A percentile compares a stretch with the other conserved stretches of the same genome.
phyloP scores from a whole-genome alignment of 2,329 filamentous ascomycete genomes.

The Cadophora gregata region DNA sequence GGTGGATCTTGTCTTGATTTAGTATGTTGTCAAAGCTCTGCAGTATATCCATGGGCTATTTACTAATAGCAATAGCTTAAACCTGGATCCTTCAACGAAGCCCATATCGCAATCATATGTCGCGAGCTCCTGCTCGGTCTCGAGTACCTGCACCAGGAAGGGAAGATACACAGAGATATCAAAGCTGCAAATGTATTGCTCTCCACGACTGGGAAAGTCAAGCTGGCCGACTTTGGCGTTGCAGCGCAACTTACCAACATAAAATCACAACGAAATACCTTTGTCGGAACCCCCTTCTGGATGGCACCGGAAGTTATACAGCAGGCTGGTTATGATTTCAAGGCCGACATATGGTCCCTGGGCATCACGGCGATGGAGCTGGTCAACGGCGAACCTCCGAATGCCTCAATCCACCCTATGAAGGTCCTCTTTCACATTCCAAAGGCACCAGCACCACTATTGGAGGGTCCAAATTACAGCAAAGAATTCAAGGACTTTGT shows the following conservation, averaged over 20 bases:
- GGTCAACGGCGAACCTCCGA: conserved; percentile 85
- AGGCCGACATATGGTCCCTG: conserved; percentile 92
- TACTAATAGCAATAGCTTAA: conserved; percentile 67
- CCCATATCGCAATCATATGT: conserved; percentile 92
- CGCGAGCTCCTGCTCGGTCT: conserved; percentile 88
- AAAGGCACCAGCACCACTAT: conserved; percentile 81
- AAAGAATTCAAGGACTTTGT: conserved; percentile 95
- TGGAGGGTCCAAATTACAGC: conserved; percentile 83
- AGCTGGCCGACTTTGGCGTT: conserved; percentile 96
- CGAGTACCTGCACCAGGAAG: conserved; percentile 91
- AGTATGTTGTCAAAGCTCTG: conserved; percentile 55
- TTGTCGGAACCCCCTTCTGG: conserved; percentile 97
- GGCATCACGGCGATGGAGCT: conserved; percentile 93
- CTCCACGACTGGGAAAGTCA: conserved; percentile 89
- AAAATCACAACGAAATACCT: conserved; percentile 96
- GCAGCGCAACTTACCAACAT: conserved; percentile 96
- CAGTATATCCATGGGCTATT: conserved; percentile 3
- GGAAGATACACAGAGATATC: conserved; percentile 96
- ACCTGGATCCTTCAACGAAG: conserved; percentile 86
- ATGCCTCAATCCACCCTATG: conserved; percentile 88
- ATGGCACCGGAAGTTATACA: conserved; percentile 96
- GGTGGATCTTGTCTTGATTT: conserved; percentile 95
- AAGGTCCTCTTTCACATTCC: conserved; percentile 92
- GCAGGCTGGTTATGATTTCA: conserved; percentile 83
- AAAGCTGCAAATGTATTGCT: conserved; percentile 96